phyloP scores from a whole-genome alignment of 306 rosid genomes.

The Prinsepia uniflora region DNA sequence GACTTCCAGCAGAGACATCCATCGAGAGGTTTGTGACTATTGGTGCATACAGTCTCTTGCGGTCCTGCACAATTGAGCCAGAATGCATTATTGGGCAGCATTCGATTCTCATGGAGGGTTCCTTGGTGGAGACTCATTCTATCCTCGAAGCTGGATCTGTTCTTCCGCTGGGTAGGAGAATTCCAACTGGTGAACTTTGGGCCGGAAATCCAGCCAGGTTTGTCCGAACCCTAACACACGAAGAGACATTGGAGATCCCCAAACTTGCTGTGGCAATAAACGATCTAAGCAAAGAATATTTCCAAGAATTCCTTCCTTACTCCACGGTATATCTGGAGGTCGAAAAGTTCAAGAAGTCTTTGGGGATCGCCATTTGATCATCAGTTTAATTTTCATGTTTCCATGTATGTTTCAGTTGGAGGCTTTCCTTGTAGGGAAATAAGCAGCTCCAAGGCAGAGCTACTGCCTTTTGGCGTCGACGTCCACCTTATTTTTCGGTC shows the following conservation, averaged over 20 bases:
- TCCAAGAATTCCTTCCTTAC: constrained; percentile 85
- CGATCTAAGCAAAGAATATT: constrained; percentile 81
- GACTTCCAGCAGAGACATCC: constrained; percentile 87
- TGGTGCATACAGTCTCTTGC: constrained; percentile 87
- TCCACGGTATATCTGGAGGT: constrained; percentile 94
- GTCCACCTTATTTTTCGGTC: constrained; percentile 28
- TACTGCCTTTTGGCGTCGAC: constrained; percentile 8
- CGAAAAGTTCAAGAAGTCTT: constrained; percentile 92
- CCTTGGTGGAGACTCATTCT: constrained; percentile 86
- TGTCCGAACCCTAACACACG: constrained; percentile 78
- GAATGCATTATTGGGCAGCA: constrained; percentile 98
- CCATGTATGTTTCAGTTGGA: constrained; percentile 46
- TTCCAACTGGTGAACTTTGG: constrained; percentile 95
- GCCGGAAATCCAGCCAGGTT: constrained; percentile 97
- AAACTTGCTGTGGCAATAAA: constrained; percentile 93
- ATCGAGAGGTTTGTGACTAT: constrained; percentile 85
- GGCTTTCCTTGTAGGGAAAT: constrained; percentile 64
- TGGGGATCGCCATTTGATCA: constrained; percentile 71
- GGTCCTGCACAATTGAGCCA: constrained; percentile 96
- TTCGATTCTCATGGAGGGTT: constrained; percentile 98
- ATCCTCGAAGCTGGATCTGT: constrained; percentile 99
- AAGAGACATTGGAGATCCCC: constrained; percentile 93
- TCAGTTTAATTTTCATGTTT: constrained; percentile 24
- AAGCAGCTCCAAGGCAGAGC: constrained; percentile 45
- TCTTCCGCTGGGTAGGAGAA: constrained; percentile 92